Percentiles rank a stretch among this genome's conserved stretches.
Evolutionary conservation across 2,329 filamentous ascomycete genomes (phyloP).

Genomic region (Fusarium xyrophilum): DNA sequence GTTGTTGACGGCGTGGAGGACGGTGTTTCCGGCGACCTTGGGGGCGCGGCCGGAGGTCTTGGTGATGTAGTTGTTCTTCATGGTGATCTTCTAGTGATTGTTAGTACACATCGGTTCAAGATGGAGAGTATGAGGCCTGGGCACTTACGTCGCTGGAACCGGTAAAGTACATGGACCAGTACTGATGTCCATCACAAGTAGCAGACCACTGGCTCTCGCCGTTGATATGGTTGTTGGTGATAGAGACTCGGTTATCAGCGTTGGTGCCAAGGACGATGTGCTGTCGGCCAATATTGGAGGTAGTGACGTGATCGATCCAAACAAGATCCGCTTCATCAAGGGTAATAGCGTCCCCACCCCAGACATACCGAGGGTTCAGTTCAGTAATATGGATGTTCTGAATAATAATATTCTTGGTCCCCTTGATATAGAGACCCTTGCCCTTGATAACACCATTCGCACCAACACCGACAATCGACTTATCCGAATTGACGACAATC

Average conservation of each 20-base stretch:
- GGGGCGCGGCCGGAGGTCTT: conserved; percentile 63
- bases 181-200: conserved; percentile 64
- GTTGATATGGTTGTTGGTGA: conserved; percentile 64
- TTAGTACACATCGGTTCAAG: too few species aligned
- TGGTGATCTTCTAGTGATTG: conserved; percentile 50
- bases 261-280: conserved; percentile 64
- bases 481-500: conserved; percentile 63
- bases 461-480: conserved; percentile 62
- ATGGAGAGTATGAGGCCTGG: accelerated
- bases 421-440: conserved; percentile 58
- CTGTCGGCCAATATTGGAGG: conserved; percentile 65
- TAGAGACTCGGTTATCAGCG: conserved; percentile 62
- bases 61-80: conserved; percentile 68
- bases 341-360: conserved; percentile 66
- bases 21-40: conserved; percentile 63
- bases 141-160: conserved; percentile 55
- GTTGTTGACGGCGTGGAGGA: conserved; percentile 68
- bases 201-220: conserved; percentile 62
- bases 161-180: conserved; percentile 65
- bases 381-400: conserved; percentile 64
- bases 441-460: conserved; percentile 62
- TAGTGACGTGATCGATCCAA: conserved; percentile 63
- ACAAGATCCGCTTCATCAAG: conserved; percentile 54
- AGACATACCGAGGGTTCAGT: conserved; percentile 64
- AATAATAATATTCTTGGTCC: conserved; percentile 63